Conservation (phyloP, 75 land plant genomes). For the Selaginella moellendorffii region DNA sequence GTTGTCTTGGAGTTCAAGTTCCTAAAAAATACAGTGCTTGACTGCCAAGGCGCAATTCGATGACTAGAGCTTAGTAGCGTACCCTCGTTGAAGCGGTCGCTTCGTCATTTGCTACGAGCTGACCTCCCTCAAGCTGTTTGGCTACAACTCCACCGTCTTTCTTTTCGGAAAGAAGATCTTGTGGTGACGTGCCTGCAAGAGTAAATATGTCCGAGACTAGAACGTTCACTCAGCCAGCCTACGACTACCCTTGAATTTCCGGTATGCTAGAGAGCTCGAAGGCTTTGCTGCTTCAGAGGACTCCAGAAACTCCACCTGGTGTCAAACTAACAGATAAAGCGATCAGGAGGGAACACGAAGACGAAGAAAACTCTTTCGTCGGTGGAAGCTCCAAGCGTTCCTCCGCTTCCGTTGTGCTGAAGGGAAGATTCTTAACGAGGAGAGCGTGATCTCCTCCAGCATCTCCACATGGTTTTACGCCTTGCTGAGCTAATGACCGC, state of each 20-base stretch:
- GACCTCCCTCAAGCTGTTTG: not conserved
- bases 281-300: not conserved
- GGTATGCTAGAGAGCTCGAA: not conserved
- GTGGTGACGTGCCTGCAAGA: constrained; percentile 60
- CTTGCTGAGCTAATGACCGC: constrained; percentile 54
- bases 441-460: constrained; percentile 72
- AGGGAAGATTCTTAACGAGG: constrained; percentile 86
- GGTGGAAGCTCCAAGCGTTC: constrained; percentile 88
- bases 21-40: constrained; percentile 71
- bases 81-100: not conserved
- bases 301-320: not conserved
- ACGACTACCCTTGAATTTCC: not conserved
- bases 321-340: not conserved
- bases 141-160: not conserved
- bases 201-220: not conserved
- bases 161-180: constrained; percentile 31
- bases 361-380: constrained; percentile 28
- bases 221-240: not conserved
- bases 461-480: constrained; percentile 45
- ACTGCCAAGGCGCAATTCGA: constrained; percentile 25
- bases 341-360: not conserved
- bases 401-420: constrained; percentile 59
- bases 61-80: not conserved
- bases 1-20: constrained; percentile 81
- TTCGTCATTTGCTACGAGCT: not conserved